These are phyloP conservation scores for Mangifera indica DNA, from an alignment of 345 rosid genomes.

Conservation along the genomic window DNA sequence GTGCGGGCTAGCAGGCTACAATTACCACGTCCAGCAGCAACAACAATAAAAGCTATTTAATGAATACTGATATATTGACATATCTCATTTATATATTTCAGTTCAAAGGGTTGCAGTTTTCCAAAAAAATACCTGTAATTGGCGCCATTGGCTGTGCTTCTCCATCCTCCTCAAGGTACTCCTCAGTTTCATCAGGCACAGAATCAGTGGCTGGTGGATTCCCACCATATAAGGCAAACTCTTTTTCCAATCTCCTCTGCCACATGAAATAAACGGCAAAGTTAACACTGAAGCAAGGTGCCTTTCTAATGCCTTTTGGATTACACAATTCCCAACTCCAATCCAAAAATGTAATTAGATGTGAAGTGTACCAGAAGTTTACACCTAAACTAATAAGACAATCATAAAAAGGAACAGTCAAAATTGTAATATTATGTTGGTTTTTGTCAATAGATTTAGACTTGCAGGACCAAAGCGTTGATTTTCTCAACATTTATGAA, in stretches of 20 bases:
- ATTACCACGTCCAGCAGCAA: neutral
- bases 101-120: conserved; percentile 12
- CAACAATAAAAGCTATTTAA: neutral
- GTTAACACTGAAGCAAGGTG: neutral
- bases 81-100: neutral
- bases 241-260: conserved; percentile 80
- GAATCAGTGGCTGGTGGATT: conserved; percentile 35
- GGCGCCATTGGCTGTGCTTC: conserved; percentile 40
- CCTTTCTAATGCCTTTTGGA: neutral
- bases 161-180: conserved; percentile 36
- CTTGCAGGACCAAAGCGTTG: neutral
- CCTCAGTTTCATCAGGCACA: conserved; percentile 37
- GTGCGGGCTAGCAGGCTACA: neutral
- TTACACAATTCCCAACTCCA: neutral
- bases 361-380: neutral
- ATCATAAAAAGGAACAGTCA: too few species aligned
- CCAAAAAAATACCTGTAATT: conserved; percentile 41
- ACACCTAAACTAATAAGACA: neutral
- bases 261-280: conserved; percentile 9
- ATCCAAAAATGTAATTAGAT: neutral
- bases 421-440: neutral
- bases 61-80: neutral
- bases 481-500: neutral
- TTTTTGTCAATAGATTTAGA: neutral
- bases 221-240: conserved; percentile 41